Evolutionary conservation across 2,329 filamentous ascomycete genomes (phyloP), one percentile per base, ranked within the genome.

Genomic region (Aspergillus ustus): DNA sequence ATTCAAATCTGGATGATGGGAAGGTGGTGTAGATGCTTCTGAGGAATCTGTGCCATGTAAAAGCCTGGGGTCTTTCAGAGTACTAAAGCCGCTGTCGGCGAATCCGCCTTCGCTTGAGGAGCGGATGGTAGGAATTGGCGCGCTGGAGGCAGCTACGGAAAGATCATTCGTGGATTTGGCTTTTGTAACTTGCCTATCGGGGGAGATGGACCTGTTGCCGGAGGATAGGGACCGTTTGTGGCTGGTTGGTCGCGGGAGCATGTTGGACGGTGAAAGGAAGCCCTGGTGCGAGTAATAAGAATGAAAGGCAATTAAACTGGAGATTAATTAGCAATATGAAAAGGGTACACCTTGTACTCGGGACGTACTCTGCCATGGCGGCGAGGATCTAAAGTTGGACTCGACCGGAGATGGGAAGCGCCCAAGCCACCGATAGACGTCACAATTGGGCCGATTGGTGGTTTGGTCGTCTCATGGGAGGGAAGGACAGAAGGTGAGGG

Each of bases 1-100:
- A 73, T 85, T 89, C 48, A 89, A 73, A 69, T 89, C 87, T 20
- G 85, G 85, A 68, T 88, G 84, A 65, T 78, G 79, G 7, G 75
- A 71, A 37, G 72, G 67, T 7, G 73, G 70, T 28, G 77, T 75
- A 17, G 69, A 66, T 7, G 74, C 71, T 56, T 74, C 67, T 52
- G 76, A 76, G 34, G 76, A 67, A 63, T 80, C 77, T 28, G 72
- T 66, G 20, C 66, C 70, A 64, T 71, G 73, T 15, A 72, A 68
- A 48, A 77, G 73, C 58, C 80, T 72, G 13, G 80, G 80, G 59
- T 82, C 79, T 64, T 76, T 73, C 72, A 84, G 72, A 65, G 82
- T 80, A 65, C 77, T 75, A 72, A 85, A 79, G 67, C 77, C 73
- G 71, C 73, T 70, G 70, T 74, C 77, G 40, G 75, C 66, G 34